Percentiles rank a stretch among this genome's conserved stretches.
These are phyloP conservation scores for Cephaloascus albidus DNA, from an alignment of 805 yeast genomes.

Conservation along the genomic window DNA sequence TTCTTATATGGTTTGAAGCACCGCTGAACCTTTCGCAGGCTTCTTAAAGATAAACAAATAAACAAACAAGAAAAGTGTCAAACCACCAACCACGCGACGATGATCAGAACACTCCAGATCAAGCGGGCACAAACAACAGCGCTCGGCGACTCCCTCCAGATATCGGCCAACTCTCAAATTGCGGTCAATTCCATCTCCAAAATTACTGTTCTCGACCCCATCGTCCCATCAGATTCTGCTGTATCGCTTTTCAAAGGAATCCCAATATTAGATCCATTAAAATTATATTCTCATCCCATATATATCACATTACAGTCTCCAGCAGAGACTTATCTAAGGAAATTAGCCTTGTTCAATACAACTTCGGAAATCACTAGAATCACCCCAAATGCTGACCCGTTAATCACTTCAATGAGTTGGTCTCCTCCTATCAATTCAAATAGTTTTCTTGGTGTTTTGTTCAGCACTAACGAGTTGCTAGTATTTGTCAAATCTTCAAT, in stretches of 20 bases:
- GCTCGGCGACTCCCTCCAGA: not conserved
- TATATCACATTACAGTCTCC: not conserved
- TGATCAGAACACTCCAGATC: not conserved
- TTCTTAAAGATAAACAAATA: too few relatives aligned
- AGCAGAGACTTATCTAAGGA: not conserved
- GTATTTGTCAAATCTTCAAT: not conserved
- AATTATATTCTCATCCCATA: not conserved
- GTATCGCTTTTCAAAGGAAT: not conserved
- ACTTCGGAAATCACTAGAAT: not conserved
- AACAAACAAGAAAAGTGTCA: too few relatives aligned
- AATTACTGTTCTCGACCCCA: not conserved
- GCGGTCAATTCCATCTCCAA: not conserved
- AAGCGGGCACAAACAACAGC: not conserved
- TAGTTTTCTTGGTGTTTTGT: not conserved
- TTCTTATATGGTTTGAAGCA: too few relatives aligned
- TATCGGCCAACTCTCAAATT: not conserved
- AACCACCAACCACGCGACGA: too few relatives aligned
- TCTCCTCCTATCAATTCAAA: not conserved
- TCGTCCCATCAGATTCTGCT: not conserved
- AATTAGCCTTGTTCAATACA: not conserved
- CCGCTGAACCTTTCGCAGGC: too few relatives aligned
- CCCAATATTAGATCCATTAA: not conserved
- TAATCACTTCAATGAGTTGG: not conserved
- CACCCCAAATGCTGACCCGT: not conserved
- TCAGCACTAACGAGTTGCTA: not conserved